Evolutionary conservation across 129 eudicot species (phyloP).

Genomic region (Helichrysum umbraculigerum): DNA sequence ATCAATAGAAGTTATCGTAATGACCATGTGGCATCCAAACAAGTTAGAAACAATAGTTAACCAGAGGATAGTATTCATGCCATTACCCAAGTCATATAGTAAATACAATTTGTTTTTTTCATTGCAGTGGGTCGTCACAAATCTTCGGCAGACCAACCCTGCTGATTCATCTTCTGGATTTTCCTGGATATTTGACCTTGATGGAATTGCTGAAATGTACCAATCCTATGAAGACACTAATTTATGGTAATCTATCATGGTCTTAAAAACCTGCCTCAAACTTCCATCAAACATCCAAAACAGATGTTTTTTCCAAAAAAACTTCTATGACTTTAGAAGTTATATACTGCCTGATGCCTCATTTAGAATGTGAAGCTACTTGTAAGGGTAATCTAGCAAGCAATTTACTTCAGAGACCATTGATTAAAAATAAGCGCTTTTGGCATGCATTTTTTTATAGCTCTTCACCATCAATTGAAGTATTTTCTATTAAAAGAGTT

Average conservation of each 20-base stretch:
- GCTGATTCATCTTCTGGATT: conserved; percentile 59
- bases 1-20: neutral
- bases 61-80: neutral
- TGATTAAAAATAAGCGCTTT: neutral
- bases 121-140: conserved; percentile 91
- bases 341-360: neutral
- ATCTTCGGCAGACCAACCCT: conserved; percentile 56
- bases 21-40: neutral
- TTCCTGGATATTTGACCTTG: conserved; percentile 80
- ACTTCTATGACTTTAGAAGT: conserved; percentile 1
- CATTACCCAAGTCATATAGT: conserved; percentile 6
- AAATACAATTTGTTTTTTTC: conserved; percentile 17
- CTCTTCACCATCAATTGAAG: neutral
- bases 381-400: neutral
- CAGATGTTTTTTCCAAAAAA: neutral
- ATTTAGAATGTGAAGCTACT: neutral
- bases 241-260: conserved; percentile 52
- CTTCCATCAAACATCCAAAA: neutral
- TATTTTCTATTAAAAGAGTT: neutral
- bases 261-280: neutral
- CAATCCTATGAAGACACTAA: conserved; percentile 91
- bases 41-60: neutral
- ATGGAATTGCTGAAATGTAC: conserved; percentile 90
- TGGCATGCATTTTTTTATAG: neutral
- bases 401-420: neutral